Percentiles rank a stretch among this genome's conserved stretches.
These are phyloP conservation scores for Geoglossum cookeanum DNA, from an alignment of 2,329 filamentous ascomycete species.

Conservation along the genomic window DNA sequence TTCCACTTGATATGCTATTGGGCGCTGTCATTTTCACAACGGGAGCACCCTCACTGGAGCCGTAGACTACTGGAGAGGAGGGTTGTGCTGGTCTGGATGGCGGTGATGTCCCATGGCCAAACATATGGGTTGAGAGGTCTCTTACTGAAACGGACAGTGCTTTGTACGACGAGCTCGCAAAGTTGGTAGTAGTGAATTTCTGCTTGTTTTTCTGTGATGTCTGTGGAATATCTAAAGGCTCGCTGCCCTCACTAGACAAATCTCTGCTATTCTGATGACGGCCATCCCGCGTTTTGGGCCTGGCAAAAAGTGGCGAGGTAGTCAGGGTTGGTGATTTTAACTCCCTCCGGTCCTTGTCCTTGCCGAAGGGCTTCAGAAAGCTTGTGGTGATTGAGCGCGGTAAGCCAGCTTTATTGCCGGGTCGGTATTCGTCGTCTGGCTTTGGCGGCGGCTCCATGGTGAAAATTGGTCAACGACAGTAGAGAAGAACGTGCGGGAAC, in stretches of 20 bases:
- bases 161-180: neutral
- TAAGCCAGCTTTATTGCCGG: neutral
- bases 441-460: neutral
- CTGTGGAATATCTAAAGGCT: conserved; percentile 1
- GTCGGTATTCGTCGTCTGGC: neutral
- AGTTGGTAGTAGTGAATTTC: neutral
- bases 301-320: neutral
- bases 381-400: neutral
- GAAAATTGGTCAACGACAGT: neutral
- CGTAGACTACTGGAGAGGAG: neutral
- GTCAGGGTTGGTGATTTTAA: neutral
- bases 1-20: neutral
- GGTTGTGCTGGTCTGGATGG: neutral
- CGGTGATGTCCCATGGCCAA: neutral
- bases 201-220: neutral
- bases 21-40: neutral
- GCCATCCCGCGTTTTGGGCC: neutral
- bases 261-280: neutral
- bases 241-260: neutral
- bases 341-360: neutral
- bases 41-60: neutral
- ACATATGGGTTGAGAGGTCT: neutral
- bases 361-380: neutral
- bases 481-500: neutral
- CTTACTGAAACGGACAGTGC: neutral